Evolutionary conservation across 768 basidiomycete genomes (phyloP), one percentile per base, ranked within the genome.

Genomic region (Suillus paluster): DNA sequence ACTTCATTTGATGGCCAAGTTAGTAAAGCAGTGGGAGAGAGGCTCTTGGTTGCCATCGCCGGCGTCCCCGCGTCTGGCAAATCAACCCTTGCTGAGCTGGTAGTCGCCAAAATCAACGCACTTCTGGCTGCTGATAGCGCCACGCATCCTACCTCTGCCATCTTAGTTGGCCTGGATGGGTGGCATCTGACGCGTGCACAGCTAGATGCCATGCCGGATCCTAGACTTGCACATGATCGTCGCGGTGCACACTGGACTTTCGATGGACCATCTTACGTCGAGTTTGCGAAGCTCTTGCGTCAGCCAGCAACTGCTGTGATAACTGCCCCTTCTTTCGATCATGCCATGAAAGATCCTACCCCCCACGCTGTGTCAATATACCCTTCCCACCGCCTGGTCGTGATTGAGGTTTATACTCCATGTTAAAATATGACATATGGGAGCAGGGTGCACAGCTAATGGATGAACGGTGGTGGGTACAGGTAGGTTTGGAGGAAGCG

Each of bases 231-330:
- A 0, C 86, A 90, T 66, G 89, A 89, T 61, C 75, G 93, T 50
- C 85, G 95, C 23, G 96, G 96, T 3, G 88, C 83, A 15, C 91
- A 95, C 66, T 97, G 94, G 91, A 97, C 95, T 2, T 98, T 98
- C 69, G 89, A 97, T 66, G 87, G 84, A 6, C 66, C 72, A n/a
- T 79, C 81, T 27, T 97, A 95, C 73, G 83, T 87, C 58, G 68
- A 79, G 0, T 96, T 96, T 67, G 77, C 95, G 14, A 76, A 75
- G 17, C 71, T 78, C 14, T 77, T 97, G 10, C 84, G 86, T 21
- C 59, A 73, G 36, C 78, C 77, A 27, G 55, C 57, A 19, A 66
- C 70, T 14, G 57, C 62, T 44, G 64, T 76, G 30, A 74, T 89
- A 67, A 83, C 82, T 12, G 95, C 92, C 27, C 95, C 94, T 0